Percentiles rank a stretch among this genome's conserved stretches.
Evolutionary conservation across 116 monocot species (phyloP).

Genomic region (Dioscorea cayenensis): DNA sequence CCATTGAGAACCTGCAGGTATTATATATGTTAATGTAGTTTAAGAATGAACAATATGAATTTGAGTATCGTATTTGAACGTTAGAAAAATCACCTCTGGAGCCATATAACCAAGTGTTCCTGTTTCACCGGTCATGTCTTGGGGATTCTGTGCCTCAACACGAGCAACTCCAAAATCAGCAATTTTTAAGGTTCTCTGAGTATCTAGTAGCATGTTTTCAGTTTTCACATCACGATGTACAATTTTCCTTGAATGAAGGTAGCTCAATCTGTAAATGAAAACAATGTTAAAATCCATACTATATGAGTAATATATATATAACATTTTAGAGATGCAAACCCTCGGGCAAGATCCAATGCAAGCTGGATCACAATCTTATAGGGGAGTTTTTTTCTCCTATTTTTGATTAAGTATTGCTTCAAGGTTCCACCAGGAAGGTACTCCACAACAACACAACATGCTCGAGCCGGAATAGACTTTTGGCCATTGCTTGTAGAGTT

Average conservation of each 20-base stretch:
- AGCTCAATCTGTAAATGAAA: constrained; percentile 52
- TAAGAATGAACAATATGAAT: background rate
- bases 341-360: constrained; percentile 86
- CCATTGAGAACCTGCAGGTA: constrained; percentile 68
- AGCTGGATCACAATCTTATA: constrained; percentile 82
- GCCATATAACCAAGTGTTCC: constrained; percentile 96
- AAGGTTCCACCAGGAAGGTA: constrained; percentile 80
- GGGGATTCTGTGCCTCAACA: constrained; percentile 87
- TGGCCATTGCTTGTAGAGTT: constrained; percentile 23
- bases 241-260: constrained; percentile 80
- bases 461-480: constrained; percentile 42
- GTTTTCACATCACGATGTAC: constrained; percentile 90
- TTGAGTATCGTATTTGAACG: too few relatives aligned
- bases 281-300: background rate
- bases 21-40: background rate
- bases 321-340: constrained; percentile 31
- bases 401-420: constrained; percentile 83
- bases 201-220: constrained; percentile 80
- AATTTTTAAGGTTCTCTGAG: constrained; percentile 60
- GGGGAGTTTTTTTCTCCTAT: constrained; percentile 63
- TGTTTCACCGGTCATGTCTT: constrained; percentile 92
- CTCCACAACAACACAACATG: constrained; percentile 96
- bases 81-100: constrained; percentile 56
- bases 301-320: background rate
- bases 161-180: constrained; percentile 98